Base-by-base conservation (phyloP, 441 rosid genomes). In the Erysimum cheiri region DNA sequence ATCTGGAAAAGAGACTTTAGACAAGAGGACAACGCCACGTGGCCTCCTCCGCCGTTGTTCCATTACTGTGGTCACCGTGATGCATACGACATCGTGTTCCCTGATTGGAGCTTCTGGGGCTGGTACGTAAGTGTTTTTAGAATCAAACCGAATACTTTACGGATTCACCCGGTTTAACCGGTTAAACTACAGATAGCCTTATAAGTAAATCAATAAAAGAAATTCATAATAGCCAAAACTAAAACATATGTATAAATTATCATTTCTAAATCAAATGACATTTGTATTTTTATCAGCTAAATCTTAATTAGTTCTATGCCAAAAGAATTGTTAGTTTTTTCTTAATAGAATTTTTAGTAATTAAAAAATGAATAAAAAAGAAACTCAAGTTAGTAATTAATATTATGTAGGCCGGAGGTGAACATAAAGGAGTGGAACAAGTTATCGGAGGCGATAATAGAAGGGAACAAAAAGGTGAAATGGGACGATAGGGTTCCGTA, bases 71-170 rank as follows among this genome's bases (percentile, higher is more conserved):
- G 81, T 7, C 63, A 82, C 29, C 39, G 60, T 43, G 67, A 80
- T 9, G 60, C 81, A 0, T 55, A 82, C 49, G 88, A 80, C 67
- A 78, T 84, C 24, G 75, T 80, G 6, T 87, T 87, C 33, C 92
- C 89, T 14, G 92, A 87, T 65, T 85, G 89, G 92, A 76, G 88
- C 72, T 87, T 87, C 37, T 87, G 88, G 92, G 92, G 89, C 4
- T 64, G 56, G 68, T 64, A 57, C 28, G 68, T 44, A 44, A 14
- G 24, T 41, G 8, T 5, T 41, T 41, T n/a, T 41, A n/a, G 43
- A 41, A 41, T 41, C 47, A 41, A 41, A 41, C n/a, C 8, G 6
- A n/a, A 41, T 41, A n/a, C 5, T n/a, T 41, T 13, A 5, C 17
- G 17, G 8, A 2, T 41, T 41, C 17, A 35, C 8, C 17, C 6